These are phyloP conservation scores for Verticillium longisporum DNA, from an alignment of 2,329 filamentous ascomycete species.

Conservation along the genomic window DNA sequence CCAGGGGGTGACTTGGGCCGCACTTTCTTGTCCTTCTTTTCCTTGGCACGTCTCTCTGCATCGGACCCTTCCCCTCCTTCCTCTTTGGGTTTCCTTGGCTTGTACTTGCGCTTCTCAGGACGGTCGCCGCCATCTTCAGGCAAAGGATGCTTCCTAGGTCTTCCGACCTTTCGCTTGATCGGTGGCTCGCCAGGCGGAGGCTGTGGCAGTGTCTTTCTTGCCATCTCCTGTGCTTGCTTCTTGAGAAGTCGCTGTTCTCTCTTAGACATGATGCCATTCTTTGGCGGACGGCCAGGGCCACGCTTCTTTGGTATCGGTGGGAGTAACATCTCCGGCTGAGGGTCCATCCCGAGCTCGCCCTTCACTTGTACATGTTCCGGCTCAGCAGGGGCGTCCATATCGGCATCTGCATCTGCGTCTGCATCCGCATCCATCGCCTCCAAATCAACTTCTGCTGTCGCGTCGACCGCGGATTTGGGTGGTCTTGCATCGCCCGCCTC, in stretches of 20 bases:
- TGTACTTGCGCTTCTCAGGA: slow-evolving; percentile 60
- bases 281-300: slow-evolving; percentile 73
- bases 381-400: slow-evolving; percentile 14
- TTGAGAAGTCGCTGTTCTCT: slow-evolving; percentile 60
- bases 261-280: slow-evolving; percentile 80
- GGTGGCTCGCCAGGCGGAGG: slow-evolving; percentile 40
- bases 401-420: slow-evolving; percentile 18
- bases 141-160: slow-evolving; percentile 56
- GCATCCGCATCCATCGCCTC: slow-evolving; percentile 18
- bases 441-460: slow-evolving; percentile 18
- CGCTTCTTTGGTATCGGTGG: slow-evolving; percentile 51
- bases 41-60: slow-evolving; percentile 46
- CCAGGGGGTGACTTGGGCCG: slow-evolving; percentile 51
- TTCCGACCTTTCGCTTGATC: slow-evolving; percentile 58
- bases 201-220: slow-evolving; percentile 44
- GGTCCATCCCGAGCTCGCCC: slow-evolving; percentile 9
- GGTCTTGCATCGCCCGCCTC: slow-evolving; percentile 29
- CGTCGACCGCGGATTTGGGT: slow-evolving; percentile 16
- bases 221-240: slow-evolving; percentile 47
- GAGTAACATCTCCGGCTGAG: slow-evolving; percentile 5
- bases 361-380: slow-evolving; percentile 17
- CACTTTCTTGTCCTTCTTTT: slow-evolving; percentile 55
- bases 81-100: slow-evolving; percentile 52
- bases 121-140: slow-evolving; percentile 48
- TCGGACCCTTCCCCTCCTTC: slow-evolving; percentile 49